phyloP scores from a whole-genome alignment of 768 basidiomycete genomes.

The Hygrophoropsis aurantiaca region DNA sequence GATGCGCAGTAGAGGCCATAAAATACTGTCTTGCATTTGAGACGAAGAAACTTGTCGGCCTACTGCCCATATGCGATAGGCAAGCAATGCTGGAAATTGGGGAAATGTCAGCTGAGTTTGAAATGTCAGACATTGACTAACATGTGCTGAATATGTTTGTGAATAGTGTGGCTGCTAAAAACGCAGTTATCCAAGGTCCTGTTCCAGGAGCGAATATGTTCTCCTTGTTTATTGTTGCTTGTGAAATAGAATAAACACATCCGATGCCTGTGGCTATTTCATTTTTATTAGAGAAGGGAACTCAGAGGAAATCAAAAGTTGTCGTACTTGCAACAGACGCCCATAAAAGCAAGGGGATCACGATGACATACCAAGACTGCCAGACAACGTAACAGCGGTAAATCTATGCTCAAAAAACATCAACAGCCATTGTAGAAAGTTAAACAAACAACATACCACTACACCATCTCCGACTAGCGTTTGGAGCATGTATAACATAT shows the following conservation, averaged over 20 bases:
- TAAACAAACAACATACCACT: slow-evolving; percentile 4
- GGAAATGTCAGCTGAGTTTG: not conserved
- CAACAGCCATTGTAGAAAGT: not conserved
- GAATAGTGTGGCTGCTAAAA: slow-evolving; percentile 15
- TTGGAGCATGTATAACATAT: slow-evolving; percentile 15
- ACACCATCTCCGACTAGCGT: slow-evolving; percentile 25
- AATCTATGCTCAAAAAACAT: slow-evolving; percentile 20
- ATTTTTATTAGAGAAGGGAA: too few relatives aligned
- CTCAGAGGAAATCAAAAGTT: not conserved
- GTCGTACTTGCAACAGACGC: slow-evolving; percentile 8
- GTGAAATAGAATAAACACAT: slow-evolving; percentile 14
- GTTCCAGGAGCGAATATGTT: slow-evolving; percentile 16
- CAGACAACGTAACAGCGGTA: slow-evolving; percentile 28
- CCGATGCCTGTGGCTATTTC: slow-evolving; percentile 13
- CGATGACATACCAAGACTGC: slow-evolving; percentile 17
- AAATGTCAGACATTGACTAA: slow-evolving; percentile 2
- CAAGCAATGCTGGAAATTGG: slow-evolving; percentile 17
- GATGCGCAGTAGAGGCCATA: slow-evolving; percentile 18
- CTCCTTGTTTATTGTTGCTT: slow-evolving; percentile 5
- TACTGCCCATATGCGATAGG: slow-evolving; percentile 24
- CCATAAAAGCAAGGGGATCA: slow-evolving; percentile 19
- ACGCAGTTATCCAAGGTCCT: slow-evolving; percentile 21
- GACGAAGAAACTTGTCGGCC: slow-evolving; percentile 5
- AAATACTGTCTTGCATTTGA: slow-evolving; percentile 5
- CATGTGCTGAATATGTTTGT: slow-evolving; percentile 21